Evolutionary conservation across 176 grass and related monocot genomes (phyloP), one percentile per base, ranked within the genome.

Genomic region (Avena sativa): DNA sequence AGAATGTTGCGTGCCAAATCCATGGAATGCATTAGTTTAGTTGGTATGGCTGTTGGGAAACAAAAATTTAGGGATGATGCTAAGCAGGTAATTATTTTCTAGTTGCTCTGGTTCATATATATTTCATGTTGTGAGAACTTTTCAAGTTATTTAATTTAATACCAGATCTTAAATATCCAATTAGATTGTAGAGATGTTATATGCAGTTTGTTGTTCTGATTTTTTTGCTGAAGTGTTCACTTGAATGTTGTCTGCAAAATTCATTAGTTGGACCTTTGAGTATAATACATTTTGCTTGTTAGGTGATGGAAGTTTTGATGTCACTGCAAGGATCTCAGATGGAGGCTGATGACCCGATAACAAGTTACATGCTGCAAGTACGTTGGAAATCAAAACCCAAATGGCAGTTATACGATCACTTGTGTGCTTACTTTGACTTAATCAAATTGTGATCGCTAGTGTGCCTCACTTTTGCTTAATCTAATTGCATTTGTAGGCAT

Each of bases 21-120:
- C 20, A 98, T 98, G 97, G 97, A 98, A 80, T 98, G 97, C 88
- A 98, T 98, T 78, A 98, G 97, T 90, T 98, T 98, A 91, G 89
- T 96, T 85, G 97, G 97, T 63, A 98, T 98, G 97, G 97, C 97
- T 34, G 97, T 98, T 74, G 97, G 96, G 63, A 96, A 98, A 84
- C 92, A 96, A 32, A 98, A 98, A 57, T 98, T 98, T 86, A 95
- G 93, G 62, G 93, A 93, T 14, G 97, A 98, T 74, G 97, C 97
- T 84, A 98, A 98, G 80, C 97, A 98, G 94, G 97, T 98, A 86
- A 75, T 75, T 9, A 23, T 75, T 76, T 48, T 43, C 40, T 76
- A 81, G 19, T 81, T 83, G 46, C 49, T 40, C 52, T 78, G 20
- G 60, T 82, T 60, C 40, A 28, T 44, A 46, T 63, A 1, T 78